phyloP scores from a whole-genome alignment of 805 yeast genomes.

The Lachancea kluyveri region DNA sequence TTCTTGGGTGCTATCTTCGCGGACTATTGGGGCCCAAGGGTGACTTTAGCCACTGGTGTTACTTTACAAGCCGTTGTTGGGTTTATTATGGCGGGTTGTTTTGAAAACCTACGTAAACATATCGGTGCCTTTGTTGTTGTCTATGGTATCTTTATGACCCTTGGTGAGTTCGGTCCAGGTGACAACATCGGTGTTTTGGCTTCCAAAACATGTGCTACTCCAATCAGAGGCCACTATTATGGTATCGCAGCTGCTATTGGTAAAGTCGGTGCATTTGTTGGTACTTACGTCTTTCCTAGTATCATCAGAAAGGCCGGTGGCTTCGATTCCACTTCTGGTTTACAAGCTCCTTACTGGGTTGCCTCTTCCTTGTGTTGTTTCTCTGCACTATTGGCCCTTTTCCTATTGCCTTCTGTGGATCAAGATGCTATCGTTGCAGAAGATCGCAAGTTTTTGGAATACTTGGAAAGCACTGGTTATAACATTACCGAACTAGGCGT shows the following conservation, averaged over 20 bases:
- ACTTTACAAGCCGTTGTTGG: conserved; percentile 72
- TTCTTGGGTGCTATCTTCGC: conserved; percentile 77
- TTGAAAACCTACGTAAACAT: conserved; percentile 47
- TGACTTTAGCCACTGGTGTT: conserved; percentile 67
- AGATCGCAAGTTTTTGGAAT: conserved; percentile 64
- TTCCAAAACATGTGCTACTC: conserved; percentile 78
- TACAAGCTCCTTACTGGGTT: conserved; percentile 75
- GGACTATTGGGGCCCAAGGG: conserved; percentile 90
- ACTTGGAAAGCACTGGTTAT: conserved; percentile 62
- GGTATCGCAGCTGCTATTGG: conserved; percentile 90
- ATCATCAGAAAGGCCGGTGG: conserved; percentile 60
- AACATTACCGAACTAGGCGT: conserved; percentile 55
- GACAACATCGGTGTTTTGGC: conserved; percentile 86
- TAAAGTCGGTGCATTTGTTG: conserved; percentile 88
- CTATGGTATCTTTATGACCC: conserved; percentile 78
- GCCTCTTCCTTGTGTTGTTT: conserved; percentile 72
- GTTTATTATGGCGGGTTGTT: conserved; percentile 72
- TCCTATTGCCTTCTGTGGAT: conserved; percentile 73
- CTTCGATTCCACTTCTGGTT: conserved; percentile 44
- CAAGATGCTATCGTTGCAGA: conserved; percentile 78
- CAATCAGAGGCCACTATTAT: conserved; percentile 86
- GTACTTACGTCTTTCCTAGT: conserved; percentile 82
- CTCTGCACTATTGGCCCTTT: conserved; percentile 61
- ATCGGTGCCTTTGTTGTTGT: conserved; percentile 79
- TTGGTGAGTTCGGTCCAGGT: conserved; percentile 95